phyloP scores from a whole-genome alignment of 148 eudicot genomes.

The Simmondsia chinensis region DNA sequence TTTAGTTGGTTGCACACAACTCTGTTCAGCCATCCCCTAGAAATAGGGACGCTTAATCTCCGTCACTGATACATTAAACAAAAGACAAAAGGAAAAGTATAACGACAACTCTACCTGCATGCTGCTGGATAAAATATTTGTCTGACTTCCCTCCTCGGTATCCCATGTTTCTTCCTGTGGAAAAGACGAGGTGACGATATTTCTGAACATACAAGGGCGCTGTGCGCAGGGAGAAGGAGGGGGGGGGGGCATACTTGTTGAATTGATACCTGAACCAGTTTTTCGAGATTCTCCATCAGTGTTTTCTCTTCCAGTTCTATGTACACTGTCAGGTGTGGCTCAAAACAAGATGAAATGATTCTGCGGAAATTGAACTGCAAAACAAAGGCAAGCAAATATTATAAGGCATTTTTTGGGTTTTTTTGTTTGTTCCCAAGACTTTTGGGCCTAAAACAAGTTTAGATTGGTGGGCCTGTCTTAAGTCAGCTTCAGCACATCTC shows the following conservation, averaged over 20 bases:
- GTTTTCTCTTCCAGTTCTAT: slow-evolving; percentile 97
- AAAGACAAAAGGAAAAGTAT: background rate
- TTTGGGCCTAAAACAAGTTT: too few relatives aligned
- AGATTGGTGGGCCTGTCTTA: too few relatives aligned
- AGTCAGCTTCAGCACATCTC: too few relatives aligned
- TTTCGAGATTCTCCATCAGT: slow-evolving; percentile 88
- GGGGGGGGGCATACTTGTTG: background rate
- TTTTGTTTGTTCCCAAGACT: too few relatives aligned
- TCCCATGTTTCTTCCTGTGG: slow-evolving; percentile 98
- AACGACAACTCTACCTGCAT: slow-evolving; percentile 59
- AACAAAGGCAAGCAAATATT: slow-evolving; percentile 12
- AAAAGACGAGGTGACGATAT: background rate
- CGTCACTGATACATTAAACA: too few relatives aligned
- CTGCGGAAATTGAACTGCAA: slow-evolving; percentile 96
- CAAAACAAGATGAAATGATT: slow-evolving; percentile 95
- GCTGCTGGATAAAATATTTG: slow-evolving; percentile 91
- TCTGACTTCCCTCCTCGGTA: slow-evolving; percentile 94
- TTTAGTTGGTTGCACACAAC: too few relatives aligned
- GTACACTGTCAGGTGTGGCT: slow-evolving; percentile 82
- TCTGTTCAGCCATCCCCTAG: too few relatives aligned
- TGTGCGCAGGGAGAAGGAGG: slow-evolving; percentile 1
- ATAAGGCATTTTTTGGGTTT: too few relatives aligned
- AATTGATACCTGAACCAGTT: slow-evolving; percentile 78
- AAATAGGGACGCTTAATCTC: too few relatives aligned
- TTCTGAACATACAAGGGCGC: background rate